Evolutionary conservation across 306 rosid species (phyloP), one percentile per base, ranked within the genome.

Genomic region (Medicago ruthenica): DNA sequence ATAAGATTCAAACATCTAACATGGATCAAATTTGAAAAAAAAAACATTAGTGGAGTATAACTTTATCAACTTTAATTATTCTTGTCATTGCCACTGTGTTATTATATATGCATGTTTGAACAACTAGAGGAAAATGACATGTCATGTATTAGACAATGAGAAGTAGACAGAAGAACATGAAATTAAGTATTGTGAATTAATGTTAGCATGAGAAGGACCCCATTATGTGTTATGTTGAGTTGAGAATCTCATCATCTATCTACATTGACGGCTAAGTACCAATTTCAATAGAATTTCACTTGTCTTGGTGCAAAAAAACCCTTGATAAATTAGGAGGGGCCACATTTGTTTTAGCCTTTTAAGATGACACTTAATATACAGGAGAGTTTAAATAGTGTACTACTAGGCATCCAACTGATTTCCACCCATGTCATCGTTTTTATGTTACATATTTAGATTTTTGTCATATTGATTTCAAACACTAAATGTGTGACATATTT

Each of bases 171-270:
- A 71, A 69, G 36, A 54, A 39, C 75, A 22, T 67, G 51, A 20
- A 76, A 75, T 65, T 42, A 70, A 55, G 54, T 70, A 80, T 39
- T 68, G 79, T 73, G 79, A 82, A 51, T 44, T 63, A 79, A 44
- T 53, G 76, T 72, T 70, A 83, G 62, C 71, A 80, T 80, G 87
- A 83, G 85, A 77, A 80, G 87, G 89, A 86, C 87, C 87, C 85
- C 89, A 86, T 83, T 86, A 83, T 75, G 55, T 51, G 76, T 66
- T 47, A 11, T 54, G 60, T 68, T 64, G 27, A 64, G 47, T 64
- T 61, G 77, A 75, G 74, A 82, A 75, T 24, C 13, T 66, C 83
- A 73, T 73, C 75, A 61, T 62, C 72, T 68, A 61, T 62, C 72
- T 68, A 76, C 79, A 61, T 81, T 67, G 76, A 79, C 74, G 71